Conservation (phyloP, 2,329 filamentous ascomycete species). For the Penicillium oxalicum region DNA sequence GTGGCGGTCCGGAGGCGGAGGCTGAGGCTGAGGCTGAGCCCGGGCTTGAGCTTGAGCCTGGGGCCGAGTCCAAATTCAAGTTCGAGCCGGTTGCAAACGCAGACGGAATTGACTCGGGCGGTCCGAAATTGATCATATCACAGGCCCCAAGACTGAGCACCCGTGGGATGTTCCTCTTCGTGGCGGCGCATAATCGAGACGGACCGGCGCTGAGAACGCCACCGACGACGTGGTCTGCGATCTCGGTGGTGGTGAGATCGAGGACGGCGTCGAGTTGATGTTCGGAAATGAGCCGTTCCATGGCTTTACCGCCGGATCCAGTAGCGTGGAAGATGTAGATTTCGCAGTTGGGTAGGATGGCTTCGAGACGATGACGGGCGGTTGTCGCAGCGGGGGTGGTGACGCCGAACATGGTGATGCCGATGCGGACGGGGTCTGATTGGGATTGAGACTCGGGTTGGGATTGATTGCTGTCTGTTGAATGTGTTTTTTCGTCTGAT, state of each 20-base stretch:
- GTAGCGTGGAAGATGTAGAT: conserved; percentile 65
- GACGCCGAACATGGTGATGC: conserved; percentile 69
- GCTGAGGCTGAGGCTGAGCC: too few species aligned
- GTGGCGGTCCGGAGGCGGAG: too few species aligned
- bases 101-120: conserved; percentile 48
- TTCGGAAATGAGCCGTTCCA: conserved; percentile 59
- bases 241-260: conserved; percentile 67
- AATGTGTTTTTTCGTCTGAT: not conserved
- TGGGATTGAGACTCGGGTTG: not conserved
- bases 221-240: conserved; percentile 58
- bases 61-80: too few species aligned
- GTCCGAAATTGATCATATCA: conserved; percentile 62
- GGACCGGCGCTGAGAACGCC: conserved; percentile 58
- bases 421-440: conserved; percentile 39
- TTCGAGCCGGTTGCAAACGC: not conserved
- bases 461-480: not conserved
- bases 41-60: too few species aligned
- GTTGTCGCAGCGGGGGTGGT: conserved; percentile 60
- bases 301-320: conserved; percentile 60
- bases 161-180: conserved; percentile 52
- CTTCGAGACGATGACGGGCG: conserved; percentile 48
- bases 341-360: conserved; percentile 44
- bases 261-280: conserved; percentile 58
- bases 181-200: conserved; percentile 52
- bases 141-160: conserved; percentile 51